phyloP scores from a whole-genome alignment of 441 rosid species.

The Daphne laureola region DNA sequence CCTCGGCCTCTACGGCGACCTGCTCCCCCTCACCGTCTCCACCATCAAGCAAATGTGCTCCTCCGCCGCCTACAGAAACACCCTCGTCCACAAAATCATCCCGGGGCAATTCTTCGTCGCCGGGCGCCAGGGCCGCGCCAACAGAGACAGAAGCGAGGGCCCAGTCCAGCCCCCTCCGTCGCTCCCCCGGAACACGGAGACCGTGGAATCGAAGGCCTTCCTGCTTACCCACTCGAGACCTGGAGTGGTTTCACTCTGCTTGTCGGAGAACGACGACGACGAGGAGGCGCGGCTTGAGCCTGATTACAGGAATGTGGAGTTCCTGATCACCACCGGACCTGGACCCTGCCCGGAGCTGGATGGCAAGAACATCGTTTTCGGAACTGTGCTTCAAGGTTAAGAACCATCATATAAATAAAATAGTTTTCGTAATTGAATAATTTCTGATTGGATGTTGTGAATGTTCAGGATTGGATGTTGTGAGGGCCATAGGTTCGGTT shows the following conservation, averaged over 20 bases:
- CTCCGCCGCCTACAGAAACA: constrained; percentile 55
- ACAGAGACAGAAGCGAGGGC: constrained; percentile 50
- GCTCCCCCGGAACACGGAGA: constrained; percentile 54
- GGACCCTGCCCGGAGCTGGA: constrained; percentile 81
- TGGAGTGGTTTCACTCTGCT: constrained; percentile 61
- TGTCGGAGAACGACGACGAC: constrained; percentile 84
- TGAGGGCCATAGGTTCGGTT: constrained; percentile 59
- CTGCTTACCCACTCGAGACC: constrained; percentile 45
- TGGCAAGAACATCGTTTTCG: constrained; percentile 68
- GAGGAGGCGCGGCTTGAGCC: constrained; percentile 60
- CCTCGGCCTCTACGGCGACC: constrained; percentile 73
- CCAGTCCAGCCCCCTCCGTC: constrained; percentile 28
- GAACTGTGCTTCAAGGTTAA: constrained; percentile 80
- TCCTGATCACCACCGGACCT: constrained; percentile 85
- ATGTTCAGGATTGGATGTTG: constrained; percentile 66
- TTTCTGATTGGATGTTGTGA: neutral
- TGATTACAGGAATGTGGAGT: constrained; percentile 69
- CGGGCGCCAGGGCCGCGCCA: constrained; percentile 53
- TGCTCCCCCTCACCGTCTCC: constrained; percentile 71
- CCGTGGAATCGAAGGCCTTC: constrained; percentile 58
- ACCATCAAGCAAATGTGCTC: constrained; percentile 76
- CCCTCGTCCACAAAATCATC: constrained; percentile 70
- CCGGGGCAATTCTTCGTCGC: constrained; percentile 73
- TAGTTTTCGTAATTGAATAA: neutral
- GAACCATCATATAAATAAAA: neutral